These are phyloP conservation scores for Suaeda aralocaspica DNA, from an alignment of 148 eudicot species.

Conservation along the genomic window DNA sequence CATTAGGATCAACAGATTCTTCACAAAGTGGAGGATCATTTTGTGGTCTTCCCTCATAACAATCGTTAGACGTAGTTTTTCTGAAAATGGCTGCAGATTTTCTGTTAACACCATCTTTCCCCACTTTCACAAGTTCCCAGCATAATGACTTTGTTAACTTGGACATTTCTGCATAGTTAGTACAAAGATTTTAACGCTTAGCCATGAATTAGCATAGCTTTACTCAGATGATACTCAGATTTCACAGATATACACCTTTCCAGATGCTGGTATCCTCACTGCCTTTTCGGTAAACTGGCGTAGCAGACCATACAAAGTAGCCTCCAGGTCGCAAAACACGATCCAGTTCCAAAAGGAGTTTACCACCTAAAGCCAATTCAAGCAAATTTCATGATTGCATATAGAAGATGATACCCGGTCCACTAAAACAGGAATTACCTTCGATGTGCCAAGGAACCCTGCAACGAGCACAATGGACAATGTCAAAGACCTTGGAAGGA, in stretches of 20 bases:
- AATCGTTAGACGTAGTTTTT: constrained; percentile 62
- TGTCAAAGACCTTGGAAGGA: constrained; percentile 61
- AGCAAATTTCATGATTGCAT: neutral
- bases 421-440: constrained; percentile 32
- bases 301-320: constrained; percentile 80
- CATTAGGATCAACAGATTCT: constrained; percentile 47
- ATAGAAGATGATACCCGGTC: neutral
- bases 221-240: neutral
- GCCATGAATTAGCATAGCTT: neutral
- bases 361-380: constrained; percentile 44
- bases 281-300: constrained; percentile 61
- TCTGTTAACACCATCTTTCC: constrained; percentile 44
- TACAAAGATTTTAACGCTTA: neutral
- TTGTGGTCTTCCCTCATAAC: constrained; percentile 46
- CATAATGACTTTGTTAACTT: constrained; percentile 56
- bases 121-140: constrained; percentile 54
- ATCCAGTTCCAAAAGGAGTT: constrained; percentile 66
- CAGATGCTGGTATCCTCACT: constrained; percentile 54
- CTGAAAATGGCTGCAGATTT: constrained; percentile 58
- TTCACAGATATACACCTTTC: constrained; percentile 38
- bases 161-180: constrained; percentile 43
- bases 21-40: constrained; percentile 47
- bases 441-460: constrained; percentile 79
- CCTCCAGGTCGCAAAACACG: constrained; percentile 80
- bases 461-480: constrained; percentile 75